Conservation (phyloP, 805 yeast genomes). For the Cyberlindnera sargentensis region DNA sequence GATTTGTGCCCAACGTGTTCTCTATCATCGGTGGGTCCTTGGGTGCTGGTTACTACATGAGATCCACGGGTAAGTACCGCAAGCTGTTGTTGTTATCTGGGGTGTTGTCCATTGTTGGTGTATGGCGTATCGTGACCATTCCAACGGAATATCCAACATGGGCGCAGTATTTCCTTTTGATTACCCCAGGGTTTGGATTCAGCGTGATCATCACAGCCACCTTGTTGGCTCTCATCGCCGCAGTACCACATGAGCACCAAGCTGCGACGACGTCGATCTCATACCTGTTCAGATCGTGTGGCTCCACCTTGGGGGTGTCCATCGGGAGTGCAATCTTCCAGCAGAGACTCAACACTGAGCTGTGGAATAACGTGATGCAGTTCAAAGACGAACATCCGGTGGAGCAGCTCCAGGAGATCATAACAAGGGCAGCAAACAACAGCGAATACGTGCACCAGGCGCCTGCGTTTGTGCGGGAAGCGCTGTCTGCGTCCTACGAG, state of each 20-base stretch:
- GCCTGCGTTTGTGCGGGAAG: slow-evolving; percentile 41
- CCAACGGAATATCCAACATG: slow-evolving; percentile 28
- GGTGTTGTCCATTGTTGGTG: slow-evolving; percentile 39
- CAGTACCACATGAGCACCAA: slow-evolving; percentile 61
- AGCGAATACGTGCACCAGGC: slow-evolving; percentile 49
- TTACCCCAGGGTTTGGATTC: slow-evolving; percentile 49
- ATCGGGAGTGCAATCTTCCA: slow-evolving; percentile 60
- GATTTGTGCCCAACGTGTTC: slow-evolving; percentile 55
- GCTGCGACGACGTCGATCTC: slow-evolving; percentile 63
- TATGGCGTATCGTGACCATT: slow-evolving; percentile 27
- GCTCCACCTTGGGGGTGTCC: slow-evolving; percentile 60
- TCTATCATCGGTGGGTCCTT: slow-evolving; percentile 53
- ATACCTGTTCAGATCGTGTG: slow-evolving; percentile 59
- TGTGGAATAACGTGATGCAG: slow-evolving; percentile 26
- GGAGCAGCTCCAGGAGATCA: slow-evolving; percentile 34
- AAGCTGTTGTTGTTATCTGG: slow-evolving; percentile 38
- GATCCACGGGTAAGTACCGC: slow-evolving; percentile 52
- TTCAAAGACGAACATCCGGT: slow-evolving; percentile 31
- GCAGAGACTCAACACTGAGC: slow-evolving; percentile 28
- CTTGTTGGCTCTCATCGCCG: slow-evolving; percentile 59
- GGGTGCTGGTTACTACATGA: slow-evolving; percentile 61
- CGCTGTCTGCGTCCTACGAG: slow-evolving; percentile 46
- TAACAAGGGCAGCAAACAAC: slow-evolving; percentile 46
- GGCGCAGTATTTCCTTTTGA: slow-evolving; percentile 36
- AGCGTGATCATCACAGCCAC: slow-evolving; percentile 59